A percentile compares a stretch with the other conserved stretches of the same genome.
Evolutionary conservation across 78 protist species (phyloP).

Genomic region (Guillardia theta): DNA sequence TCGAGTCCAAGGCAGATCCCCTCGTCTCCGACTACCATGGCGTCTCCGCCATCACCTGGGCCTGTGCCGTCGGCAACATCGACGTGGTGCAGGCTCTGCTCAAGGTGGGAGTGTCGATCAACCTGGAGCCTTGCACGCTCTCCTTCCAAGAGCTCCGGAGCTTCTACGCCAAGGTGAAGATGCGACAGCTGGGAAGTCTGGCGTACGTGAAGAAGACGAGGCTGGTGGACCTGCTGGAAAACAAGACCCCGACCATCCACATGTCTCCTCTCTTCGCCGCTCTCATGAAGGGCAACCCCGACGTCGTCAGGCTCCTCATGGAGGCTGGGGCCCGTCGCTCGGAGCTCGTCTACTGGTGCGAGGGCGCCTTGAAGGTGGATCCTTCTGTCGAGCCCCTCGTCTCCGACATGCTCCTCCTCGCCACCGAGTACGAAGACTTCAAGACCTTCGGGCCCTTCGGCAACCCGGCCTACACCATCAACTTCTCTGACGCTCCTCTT

Average conservation of each 20-base stretch:
- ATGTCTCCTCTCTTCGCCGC: neutral
- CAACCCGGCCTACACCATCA: neutral
- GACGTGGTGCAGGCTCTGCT: neutral
- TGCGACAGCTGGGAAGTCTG: no score
- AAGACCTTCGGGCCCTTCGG: constrained; percentile 21
- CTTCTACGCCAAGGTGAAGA: neutral
- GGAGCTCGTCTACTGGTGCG: neutral
- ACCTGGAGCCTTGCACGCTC: neutral
- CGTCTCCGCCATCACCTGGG: neutral
- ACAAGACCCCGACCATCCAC: neutral
- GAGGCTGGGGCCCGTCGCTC: neutral
- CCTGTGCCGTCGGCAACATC: neutral
- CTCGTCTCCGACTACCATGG: neutral
- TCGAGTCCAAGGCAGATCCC: neutral
- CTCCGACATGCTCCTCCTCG: neutral
- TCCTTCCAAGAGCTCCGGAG: neutral
- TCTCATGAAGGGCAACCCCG: neutral
- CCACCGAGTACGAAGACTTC: neutral
- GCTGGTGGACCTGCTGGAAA: no score
- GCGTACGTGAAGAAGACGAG: no score
- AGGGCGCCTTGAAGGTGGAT: neutral
- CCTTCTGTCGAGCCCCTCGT: neutral
- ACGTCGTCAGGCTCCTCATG: neutral
- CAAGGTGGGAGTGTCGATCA: neutral
- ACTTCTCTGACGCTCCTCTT: neutral